These are phyloP conservation scores for Parasarocladium wereldwijsianum DNA, from an alignment of 2,329 filamentous ascomycete genomes.

Conservation along the genomic window DNA sequence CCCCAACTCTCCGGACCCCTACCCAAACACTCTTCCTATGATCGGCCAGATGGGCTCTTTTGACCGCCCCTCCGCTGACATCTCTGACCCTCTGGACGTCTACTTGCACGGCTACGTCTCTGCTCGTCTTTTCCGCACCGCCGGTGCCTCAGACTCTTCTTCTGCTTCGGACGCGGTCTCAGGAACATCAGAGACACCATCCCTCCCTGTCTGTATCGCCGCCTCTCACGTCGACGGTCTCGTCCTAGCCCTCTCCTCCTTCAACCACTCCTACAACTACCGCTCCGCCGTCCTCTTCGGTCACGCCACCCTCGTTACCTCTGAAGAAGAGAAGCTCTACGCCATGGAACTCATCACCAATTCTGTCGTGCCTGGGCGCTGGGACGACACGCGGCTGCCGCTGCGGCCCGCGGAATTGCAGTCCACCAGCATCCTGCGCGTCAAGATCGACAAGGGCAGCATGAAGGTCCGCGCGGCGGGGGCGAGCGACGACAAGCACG, in stretches of 20 bases:
- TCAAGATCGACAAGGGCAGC: constrained; percentile 55
- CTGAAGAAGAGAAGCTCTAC: constrained; percentile 56
- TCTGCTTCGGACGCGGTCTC: too few relatives aligned
- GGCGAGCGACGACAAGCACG: constrained; percentile 38
- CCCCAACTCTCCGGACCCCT: constrained; percentile 47
- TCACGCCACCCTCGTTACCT: constrained; percentile 51
- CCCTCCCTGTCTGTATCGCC: constrained; percentile 57
- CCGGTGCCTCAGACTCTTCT: neutral
- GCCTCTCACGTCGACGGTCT: constrained; percentile 67
- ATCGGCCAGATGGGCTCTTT: constrained; percentile 72
- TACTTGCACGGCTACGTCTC: constrained; percentile 75
- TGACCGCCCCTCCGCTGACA: constrained; percentile 40
- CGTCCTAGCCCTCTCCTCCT: constrained; percentile 65
- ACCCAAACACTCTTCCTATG: constrained; percentile 71
- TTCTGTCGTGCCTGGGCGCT: constrained; percentile 53
- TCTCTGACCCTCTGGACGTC: constrained; percentile 53
- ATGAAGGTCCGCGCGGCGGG: constrained; percentile 58
- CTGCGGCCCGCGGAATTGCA: constrained; percentile 62
- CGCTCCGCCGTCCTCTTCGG: constrained; percentile 69
- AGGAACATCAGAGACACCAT: too few relatives aligned
- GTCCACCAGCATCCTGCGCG: constrained; percentile 56
- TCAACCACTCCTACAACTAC: constrained; percentile 78
- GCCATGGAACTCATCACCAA: constrained; percentile 71
- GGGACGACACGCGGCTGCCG: constrained; percentile 53
- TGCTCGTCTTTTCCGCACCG: constrained; percentile 39